These are phyloP conservation scores for Zygotorulaspora mrakii DNA, from an alignment of 1,139 yeast species.

Conservation along the genomic window DNA sequence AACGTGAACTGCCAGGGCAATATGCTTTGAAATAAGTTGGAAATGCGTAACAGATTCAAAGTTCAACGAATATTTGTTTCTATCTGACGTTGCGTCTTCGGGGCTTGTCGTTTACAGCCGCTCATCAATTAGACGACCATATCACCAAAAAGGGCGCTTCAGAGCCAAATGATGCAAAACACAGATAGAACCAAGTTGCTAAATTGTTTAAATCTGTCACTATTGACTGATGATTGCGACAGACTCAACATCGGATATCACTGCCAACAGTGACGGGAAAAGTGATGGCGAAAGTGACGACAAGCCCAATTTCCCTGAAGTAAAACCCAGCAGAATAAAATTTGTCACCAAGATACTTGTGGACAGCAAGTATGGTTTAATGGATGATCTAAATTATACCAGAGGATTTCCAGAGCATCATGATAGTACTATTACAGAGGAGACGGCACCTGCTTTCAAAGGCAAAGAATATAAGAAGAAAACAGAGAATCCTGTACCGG, in stretches of 20 bases:
- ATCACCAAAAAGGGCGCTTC: no score
- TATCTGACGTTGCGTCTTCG: no score
- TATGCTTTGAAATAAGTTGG: no score
- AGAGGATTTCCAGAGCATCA: slow-evolving; percentile 13
- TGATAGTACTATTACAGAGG: slow-evolving; percentile 3
- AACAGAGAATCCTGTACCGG: slow-evolving; percentile 4
- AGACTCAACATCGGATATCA: slow-evolving; percentile 7
- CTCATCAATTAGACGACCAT: no score
- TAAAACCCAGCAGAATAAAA: slow-evolving; percentile 22
- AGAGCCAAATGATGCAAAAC: no score
- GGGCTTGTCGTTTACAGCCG: no score
- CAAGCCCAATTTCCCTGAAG: slow-evolving; percentile 5
- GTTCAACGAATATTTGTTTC: no score
- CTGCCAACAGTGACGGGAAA: slow-evolving; percentile 3
- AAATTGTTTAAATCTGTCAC: no score
- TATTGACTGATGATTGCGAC: slow-evolving; percentile 7
- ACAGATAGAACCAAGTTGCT: no score
- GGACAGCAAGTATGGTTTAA: slow-evolving; percentile 30
- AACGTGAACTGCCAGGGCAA: no score
- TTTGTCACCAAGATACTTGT: slow-evolving; percentile 28
- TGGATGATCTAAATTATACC: slow-evolving; percentile 33
- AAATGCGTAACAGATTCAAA: no score
- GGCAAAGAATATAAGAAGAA: slow-evolving; percentile 1
- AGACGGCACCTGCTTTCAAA: slow-evolving; percentile 3
- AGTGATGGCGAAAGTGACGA: no score